Base-by-base conservation (phyloP, 306 rosid genomes). In the Chamaecrista fasciculata region DNA sequence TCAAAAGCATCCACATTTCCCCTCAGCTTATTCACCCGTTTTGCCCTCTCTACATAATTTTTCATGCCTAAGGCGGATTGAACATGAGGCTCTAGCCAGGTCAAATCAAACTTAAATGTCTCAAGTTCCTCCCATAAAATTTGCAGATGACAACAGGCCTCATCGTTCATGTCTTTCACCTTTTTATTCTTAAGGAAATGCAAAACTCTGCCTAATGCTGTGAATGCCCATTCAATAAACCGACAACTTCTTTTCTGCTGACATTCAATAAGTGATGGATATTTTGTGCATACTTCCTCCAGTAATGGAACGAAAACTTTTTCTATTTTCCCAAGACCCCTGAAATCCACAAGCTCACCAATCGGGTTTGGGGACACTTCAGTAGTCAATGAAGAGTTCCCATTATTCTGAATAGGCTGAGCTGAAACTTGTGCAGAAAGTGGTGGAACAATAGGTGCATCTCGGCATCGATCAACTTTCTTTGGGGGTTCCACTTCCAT, bases 81-180 rank as follows among this genome's bases (percentile, higher is more conserved):
- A 49, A 72, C 69, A 33, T 61, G 69, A 21, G 69, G 76, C 69
- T 72, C 69, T 6, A 72, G 29, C 76, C 76, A 72, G 43, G 57
- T 57, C 57, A 70, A 70, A 57, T 70, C 75, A 70, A 70, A 70
- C 29, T 31, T 57, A 29, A 57, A 70, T 6, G 75, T 57, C 67
- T 44, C 57, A 20, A 70, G 75, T 43, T 70, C 75, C 47, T 70
- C 67, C 75, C 75, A 57, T 14, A 70, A 28, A 29, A 2, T 29
- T 70, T 58, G 56, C 25, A 70, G 75, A 5, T 70, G 11, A 10
- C 11, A 23, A 26, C 57, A 57, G 3, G 34, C n/a, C 39, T 42
- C 57, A 2, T 70, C 66, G 18, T 42, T 70, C 75, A 70, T 70
- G 25, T 70, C 67, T 29, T 56, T 70, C 44, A 16, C 74, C 57